phyloP scores from a whole-genome alignment of 306 rosid genomes.

The Rosa multiflora region DNA sequence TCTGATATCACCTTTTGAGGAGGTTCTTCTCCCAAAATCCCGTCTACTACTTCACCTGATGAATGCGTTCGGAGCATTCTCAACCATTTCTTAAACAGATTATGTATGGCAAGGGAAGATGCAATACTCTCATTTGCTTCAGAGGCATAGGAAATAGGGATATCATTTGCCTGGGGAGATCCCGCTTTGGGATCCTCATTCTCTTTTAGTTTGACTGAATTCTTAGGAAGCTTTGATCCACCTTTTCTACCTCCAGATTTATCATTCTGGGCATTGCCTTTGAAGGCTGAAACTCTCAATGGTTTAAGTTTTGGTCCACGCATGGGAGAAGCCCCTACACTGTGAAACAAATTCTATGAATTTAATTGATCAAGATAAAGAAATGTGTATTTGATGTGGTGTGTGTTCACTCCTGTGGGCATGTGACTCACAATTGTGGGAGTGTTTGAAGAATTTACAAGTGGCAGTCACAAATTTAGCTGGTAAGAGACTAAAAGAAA shows the following conservation, averaged over 20 bases:
- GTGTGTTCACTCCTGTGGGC: background rate
- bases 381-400: background rate
- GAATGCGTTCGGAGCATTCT: conserved; percentile 62
- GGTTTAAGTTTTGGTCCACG: conserved; percentile 50
- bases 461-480: background rate
- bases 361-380: conserved; percentile 31
- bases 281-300: conserved; percentile 67
- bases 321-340: conserved; percentile 73
- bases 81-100: conserved; percentile 68
- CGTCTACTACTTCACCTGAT: conserved; percentile 47
- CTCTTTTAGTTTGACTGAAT: conserved; percentile 63
- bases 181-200: conserved; percentile 44
- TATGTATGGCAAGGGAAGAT: conserved; percentile 61
- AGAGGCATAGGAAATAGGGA: conserved; percentile 59
- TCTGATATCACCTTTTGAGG: conserved; percentile 41
- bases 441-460: conserved; percentile 11
- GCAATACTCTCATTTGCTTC: conserved; percentile 52
- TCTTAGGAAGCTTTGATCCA: conserved; percentile 58
- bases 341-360: conserved; percentile 60
- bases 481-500: background rate
- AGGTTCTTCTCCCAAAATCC: conserved; percentile 47
- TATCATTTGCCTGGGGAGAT: conserved; percentile 53
- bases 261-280: conserved; percentile 63
- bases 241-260: conserved; percentile 52
- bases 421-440: background rate